Evolutionary conservation across 1,284 basidiomycete genomes (phyloP), one percentile per base, ranked within the genome.

Genomic region (Fomitopsis schrenkii): DNA sequence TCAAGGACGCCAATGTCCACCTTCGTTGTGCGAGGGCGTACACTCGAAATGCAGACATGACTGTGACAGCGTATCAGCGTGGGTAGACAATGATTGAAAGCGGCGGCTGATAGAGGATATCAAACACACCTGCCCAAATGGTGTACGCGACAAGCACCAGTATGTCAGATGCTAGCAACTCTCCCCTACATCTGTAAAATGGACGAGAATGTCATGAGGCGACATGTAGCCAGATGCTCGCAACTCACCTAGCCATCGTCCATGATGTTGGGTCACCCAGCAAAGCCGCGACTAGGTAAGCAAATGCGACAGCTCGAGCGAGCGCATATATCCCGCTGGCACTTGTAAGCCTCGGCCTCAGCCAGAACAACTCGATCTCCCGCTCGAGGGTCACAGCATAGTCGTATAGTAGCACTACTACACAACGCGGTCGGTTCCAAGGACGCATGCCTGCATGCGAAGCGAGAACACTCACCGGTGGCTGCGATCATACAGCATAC

Each of bases 301-400:
- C 40, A 19, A 60, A 40, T 2, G 59, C 44, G 15, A 59, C 22
- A 35, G 59, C 56, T 5, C 59, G 53, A 28, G 58, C 59, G 0
- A 52, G 41, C 14, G 56, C 53, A 48, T 61, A 63, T 3, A 63
- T 35, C 4, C 54, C 26, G 0, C 42, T 40, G 22, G 54, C 48
- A 19, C 46, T 48, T 6, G 44, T 42, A n/a, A 22, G 36, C 26
- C 19, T 53, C 1, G 36, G 33, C 17, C 17, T 56, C 3, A 38
- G 22, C 62, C 62, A 63, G 17, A 63, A 61, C 19, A 59, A 57
- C 2, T 36, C 40, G 2, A 58, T 33, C 33, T 63, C 62, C 10
- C 36, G 45, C 2, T 35, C 22, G 8, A 63, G 14, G 1, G 62
- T 63, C 14, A 61, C 44, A n/a, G 59, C 8, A 33, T 63, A 61